These are phyloP conservation scores for Halophytophthora batemanensis DNA, from an alignment of 352 stramenopile species.

Conservation along the genomic window DNA sequence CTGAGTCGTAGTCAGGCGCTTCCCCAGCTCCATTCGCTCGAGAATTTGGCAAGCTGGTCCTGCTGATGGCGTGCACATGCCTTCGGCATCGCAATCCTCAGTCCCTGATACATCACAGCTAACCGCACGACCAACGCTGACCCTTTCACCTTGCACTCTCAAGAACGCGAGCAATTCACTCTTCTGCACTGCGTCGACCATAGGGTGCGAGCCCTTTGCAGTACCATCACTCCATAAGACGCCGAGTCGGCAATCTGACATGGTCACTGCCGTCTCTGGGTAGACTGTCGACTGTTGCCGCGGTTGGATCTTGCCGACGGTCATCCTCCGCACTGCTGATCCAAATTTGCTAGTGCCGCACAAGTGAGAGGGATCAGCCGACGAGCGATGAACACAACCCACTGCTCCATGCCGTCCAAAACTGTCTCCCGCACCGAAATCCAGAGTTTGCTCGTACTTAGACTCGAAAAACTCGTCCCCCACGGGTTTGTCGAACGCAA, in stretches of 20 bases:
- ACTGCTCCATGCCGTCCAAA: slow-evolving; percentile 13
- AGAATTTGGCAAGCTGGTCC: slow-evolving; percentile 1
- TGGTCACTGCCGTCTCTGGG: slow-evolving; percentile 33
- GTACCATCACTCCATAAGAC: slow-evolving; percentile 10
- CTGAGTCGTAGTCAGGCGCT: slow-evolving; percentile 8
- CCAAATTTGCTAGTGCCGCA: slow-evolving; percentile 5
- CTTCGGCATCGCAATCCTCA: too few relatives aligned
- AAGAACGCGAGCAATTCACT: background rate
- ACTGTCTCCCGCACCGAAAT: slow-evolving; percentile 8
- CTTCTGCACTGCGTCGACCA: slow-evolving; percentile 1
- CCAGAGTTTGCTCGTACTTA: slow-evolving; percentile 3
- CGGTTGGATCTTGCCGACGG: background rate
- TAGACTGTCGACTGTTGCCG: slow-evolving; percentile 12
- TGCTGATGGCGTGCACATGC: background rate
- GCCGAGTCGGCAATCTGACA: slow-evolving; percentile 37
- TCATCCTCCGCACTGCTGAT: slow-evolving; percentile 5
- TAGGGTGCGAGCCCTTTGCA: background rate
- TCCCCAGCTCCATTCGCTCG: slow-evolving; percentile 8
- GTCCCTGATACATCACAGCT: too few relatives aligned
- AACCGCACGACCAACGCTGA: too few relatives aligned
- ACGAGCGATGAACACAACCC: background rate
- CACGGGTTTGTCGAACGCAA: slow-evolving; percentile 8
- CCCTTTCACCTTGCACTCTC: background rate
- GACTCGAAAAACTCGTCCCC: slow-evolving; percentile 13
- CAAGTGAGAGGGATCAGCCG: background rate